These are phyloP conservation scores for Venturia carpophila DNA, from an alignment of 2,329 filamentous ascomycete species.

Conservation along the genomic window DNA sequence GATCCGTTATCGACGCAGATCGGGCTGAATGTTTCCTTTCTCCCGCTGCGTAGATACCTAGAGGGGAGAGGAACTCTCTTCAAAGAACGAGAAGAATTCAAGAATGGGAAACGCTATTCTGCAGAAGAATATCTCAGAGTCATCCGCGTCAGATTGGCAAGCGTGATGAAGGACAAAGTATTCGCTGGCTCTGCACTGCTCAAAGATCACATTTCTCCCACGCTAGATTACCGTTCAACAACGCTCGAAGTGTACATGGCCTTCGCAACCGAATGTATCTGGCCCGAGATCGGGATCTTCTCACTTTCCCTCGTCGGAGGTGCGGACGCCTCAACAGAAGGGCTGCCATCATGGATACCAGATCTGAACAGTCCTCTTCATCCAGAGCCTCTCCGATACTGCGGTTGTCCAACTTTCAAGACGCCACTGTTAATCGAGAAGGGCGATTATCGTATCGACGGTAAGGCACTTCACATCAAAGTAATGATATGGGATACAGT, in stretches of 20 bases:
- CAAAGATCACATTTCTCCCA: not conserved
- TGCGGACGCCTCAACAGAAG: slow-evolving; percentile 13
- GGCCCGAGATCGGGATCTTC: slow-evolving; percentile 15
- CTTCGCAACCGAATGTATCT: slow-evolving; percentile 14
- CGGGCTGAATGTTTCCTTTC: not conserved
- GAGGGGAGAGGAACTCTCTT: slow-evolving; percentile 14
- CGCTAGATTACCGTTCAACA: slow-evolving; percentile 14
- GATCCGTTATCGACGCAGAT: slow-evolving; percentile 4
- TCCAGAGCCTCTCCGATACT: slow-evolving; percentile 18
- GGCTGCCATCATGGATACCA: slow-evolving; percentile 18
- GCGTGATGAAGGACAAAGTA: slow-evolving; percentile 18
- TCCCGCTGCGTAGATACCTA: slow-evolving; percentile 11
- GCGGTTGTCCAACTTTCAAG: slow-evolving; percentile 13
- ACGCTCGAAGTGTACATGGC: slow-evolving; percentile 16
- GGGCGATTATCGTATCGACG: slow-evolving; percentile 12
- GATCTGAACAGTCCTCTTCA: slow-evolving; percentile 18
- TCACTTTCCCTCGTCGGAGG: slow-evolving; percentile 16
- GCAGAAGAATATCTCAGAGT: slow-evolving; percentile 17
- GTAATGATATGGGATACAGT: slow-evolving; percentile 17
- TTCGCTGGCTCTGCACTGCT: slow-evolving; percentile 18
- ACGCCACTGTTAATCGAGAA: not conserved
- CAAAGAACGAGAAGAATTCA: slow-evolving; percentile 17
- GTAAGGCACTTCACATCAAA: slow-evolving; percentile 7
- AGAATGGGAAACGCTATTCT: slow-evolving; percentile 16
- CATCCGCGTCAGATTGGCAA: slow-evolving; percentile 12